A percentile compares a stretch with the other conserved stretches of the same genome.
Conservation (phyloP, 2,329 filamentous ascomycete genomes). For the Penicillium vulpinum region DNA sequence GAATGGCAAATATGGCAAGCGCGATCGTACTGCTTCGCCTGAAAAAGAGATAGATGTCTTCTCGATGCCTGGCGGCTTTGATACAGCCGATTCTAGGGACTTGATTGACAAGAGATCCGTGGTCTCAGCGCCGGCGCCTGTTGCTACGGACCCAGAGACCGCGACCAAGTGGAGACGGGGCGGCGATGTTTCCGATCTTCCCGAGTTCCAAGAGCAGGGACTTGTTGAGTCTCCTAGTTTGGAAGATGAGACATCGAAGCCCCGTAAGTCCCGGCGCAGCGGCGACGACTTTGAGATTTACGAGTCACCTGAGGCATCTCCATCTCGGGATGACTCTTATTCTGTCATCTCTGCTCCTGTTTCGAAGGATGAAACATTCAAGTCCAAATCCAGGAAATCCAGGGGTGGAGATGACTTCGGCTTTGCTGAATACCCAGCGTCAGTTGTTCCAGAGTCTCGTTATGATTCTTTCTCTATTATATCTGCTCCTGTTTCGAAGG, state of each 20-base stretch:
- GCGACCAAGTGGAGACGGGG: not conserved
- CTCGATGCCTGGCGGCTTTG: constrained; percentile 37
- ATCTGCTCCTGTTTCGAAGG: constrained; percentile 2
- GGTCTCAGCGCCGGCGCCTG: not conserved
- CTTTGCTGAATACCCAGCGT: not conserved
- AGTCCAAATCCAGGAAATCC: not conserved
- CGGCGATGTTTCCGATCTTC: not conserved
- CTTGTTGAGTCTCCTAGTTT: not conserved
- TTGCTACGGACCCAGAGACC: not conserved
- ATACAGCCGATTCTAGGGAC: constrained; percentile 16
- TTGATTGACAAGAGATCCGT: constrained; percentile 15
- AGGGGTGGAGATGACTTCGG: not conserved
- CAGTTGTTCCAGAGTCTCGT: not conserved
- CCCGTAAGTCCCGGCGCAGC: not conserved
- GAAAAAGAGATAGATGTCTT: constrained; percentile 24
- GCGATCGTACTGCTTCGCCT: constrained; percentile 16
- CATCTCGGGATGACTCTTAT: not conserved
- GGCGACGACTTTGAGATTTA: constrained; percentile 3
- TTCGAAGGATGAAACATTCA: not conserved
- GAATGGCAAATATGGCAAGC: constrained; percentile 19
- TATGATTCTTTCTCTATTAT: constrained; percentile 4
- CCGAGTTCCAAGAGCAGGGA: not conserved
- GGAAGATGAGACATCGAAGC: not conserved
- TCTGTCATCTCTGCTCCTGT: constrained; percentile 1
- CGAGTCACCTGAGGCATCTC: not conserved